Percentiles rank a stretch among this genome's conserved stretches.
phyloP scores from a whole-genome alignment of 2,329 filamentous ascomycete genomes.

The Ilyonectria mors-panacis region DNA sequence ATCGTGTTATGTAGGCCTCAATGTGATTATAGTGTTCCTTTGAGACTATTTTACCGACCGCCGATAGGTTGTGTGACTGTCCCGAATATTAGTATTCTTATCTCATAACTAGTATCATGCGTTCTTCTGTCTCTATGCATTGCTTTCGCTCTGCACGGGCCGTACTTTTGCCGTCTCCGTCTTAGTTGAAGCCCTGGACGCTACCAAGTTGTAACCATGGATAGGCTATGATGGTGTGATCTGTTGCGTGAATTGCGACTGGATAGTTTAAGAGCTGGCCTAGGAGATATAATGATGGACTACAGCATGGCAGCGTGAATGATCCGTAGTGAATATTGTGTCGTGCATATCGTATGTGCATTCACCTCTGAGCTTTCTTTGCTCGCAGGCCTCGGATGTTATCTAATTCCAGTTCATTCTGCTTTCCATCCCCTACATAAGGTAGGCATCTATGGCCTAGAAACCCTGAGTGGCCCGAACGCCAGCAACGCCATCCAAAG shows the following conservation, averaged over 20 bases:
- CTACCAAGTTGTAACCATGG: too few relatives aligned
- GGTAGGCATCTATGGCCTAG: slow-evolving; percentile 14
- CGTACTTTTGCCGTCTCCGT: background rate
- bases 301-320: background rate
- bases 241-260: background rate
- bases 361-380: background rate
- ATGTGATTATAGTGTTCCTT: background rate
- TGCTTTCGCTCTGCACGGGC: background rate
- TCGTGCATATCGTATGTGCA: background rate
- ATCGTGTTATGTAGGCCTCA: background rate
- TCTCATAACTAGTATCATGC: too few relatives aligned
- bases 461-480: slow-evolving; percentile 27
- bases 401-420: background rate
- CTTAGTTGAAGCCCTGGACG: background rate
- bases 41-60: background rate
- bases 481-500: slow-evolving; percentile 36
- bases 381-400: background rate
- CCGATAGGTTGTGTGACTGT: too few relatives aligned
- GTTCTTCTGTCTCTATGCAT: background rate
- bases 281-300: background rate
- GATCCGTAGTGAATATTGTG: background rate
- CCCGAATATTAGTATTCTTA: too few relatives aligned
- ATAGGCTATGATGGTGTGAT: background rate
- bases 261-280: background rate
- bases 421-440: slow-evolving; percentile 2